Evolutionary conservation across 1,284 basidiomycete genomes (phyloP).

Genomic region (Cutaneotrichosporon dermatis): DNA sequence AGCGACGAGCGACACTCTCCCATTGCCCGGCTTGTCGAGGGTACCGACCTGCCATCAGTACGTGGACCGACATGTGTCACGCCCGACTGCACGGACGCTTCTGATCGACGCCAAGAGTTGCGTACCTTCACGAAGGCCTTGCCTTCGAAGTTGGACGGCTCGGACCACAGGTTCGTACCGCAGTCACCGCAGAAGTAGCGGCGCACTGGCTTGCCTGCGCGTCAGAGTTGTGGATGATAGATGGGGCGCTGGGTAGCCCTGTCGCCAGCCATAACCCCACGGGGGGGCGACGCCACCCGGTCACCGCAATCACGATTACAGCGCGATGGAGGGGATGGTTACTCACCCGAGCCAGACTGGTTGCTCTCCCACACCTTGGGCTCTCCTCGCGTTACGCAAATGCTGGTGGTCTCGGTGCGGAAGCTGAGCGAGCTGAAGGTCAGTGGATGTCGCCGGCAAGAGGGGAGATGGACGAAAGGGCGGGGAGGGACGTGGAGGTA

Average conservation of each 20-base stretch:
- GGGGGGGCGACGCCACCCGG: neutral
- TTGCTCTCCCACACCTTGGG: constrained; percentile 11
- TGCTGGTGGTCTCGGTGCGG: constrained; percentile 1
- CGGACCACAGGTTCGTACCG: constrained; percentile 18
- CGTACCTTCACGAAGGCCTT: constrained; percentile 14
- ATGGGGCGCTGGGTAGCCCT: neutral
- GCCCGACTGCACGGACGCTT: no score
- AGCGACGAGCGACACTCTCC: constrained; percentile 8
- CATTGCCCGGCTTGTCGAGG: constrained; percentile 10
- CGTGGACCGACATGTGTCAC: no score
- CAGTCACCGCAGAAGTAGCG: constrained; percentile 30
- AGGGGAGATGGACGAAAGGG: neutral
- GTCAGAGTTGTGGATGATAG: neutral
- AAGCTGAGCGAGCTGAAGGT: constrained; percentile 11
- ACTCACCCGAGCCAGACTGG: neutral
- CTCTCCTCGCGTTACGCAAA: constrained; percentile 14
- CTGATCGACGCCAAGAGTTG: no score
- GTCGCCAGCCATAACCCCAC: neutral
- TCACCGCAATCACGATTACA: neutral
- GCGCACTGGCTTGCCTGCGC: constrained; percentile 20
- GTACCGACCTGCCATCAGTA: neutral
- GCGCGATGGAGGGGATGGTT: no score
- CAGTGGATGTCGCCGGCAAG: neutral
- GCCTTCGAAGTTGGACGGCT: constrained; percentile 10
- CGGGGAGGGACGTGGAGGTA: neutral